Evolutionary conservation across 2,329 filamentous ascomycete genomes (phyloP).

Genomic region (Epichloe aotearoae): DNA sequence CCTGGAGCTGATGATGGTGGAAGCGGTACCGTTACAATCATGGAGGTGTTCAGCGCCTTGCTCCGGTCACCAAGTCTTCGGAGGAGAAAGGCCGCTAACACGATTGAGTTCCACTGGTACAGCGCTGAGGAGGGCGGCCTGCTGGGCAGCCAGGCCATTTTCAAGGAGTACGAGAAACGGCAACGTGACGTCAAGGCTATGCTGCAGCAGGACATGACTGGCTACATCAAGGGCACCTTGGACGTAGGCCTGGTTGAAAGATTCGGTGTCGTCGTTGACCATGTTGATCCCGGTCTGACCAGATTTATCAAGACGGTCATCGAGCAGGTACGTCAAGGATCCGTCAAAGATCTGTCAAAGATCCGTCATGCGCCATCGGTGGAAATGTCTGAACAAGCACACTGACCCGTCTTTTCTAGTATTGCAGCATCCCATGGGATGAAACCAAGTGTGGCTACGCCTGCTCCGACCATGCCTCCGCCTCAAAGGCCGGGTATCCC

Average conservation of each 20-base stretch:
- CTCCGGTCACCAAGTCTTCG: conserved; percentile 59
- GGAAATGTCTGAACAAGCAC: conserved; percentile 1
- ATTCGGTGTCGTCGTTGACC: conserved; percentile 88
- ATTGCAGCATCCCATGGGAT: conserved; percentile 78
- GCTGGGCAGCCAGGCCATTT: conserved; percentile 81
- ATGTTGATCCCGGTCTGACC: conserved; percentile 69
- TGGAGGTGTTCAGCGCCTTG: conserved; percentile 77
- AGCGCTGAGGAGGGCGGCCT: conserved; percentile 81
- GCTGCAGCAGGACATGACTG: conserved; percentile 98
- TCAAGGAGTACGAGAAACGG: conserved; percentile 62
- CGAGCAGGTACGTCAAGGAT: conserved; percentile 28
- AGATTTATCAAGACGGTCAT: conserved; percentile 84
- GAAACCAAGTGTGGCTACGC: conserved; percentile 85
- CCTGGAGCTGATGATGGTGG: conserved; percentile 95
- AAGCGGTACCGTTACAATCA: conserved; percentile 83
- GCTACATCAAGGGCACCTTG: conserved; percentile 69
- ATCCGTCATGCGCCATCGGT: not conserved
- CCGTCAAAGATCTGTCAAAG: not conserved
- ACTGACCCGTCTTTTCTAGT: conserved; percentile 29
- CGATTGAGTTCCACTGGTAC: conserved; percentile 95
- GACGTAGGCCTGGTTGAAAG: conserved; percentile 73
- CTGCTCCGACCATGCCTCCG: conserved; percentile 62
- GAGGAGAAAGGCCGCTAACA: conserved; percentile 63
- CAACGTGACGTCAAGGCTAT: conserved; percentile 78
- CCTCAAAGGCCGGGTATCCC: conserved; percentile 61